Conservation (phyloP, 768 basidiomycete species). For the Leccinum imitatum region DNA sequence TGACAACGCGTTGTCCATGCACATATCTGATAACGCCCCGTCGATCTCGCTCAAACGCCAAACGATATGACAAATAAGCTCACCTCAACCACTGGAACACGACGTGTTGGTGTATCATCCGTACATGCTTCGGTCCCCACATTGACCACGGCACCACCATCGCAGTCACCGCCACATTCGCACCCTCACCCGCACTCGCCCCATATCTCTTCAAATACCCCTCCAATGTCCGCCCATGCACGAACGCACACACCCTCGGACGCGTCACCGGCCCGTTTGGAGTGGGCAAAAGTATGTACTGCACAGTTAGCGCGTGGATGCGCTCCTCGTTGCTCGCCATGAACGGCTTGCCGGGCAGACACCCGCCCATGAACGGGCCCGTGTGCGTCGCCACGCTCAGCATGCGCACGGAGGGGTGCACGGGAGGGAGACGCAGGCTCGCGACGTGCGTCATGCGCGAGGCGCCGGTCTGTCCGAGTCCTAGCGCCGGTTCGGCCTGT, state of each 20-base stretch:
- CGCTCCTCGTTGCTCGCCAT: constrained; percentile 26
- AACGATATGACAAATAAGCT: neutral
- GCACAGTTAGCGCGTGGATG: constrained; percentile 23
- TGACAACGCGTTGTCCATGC: constrained; percentile 41
- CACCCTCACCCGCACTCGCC: neutral
- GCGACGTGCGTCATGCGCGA: constrained; percentile 21
- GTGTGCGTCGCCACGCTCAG: constrained; percentile 32
- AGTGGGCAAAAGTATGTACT: constrained; percentile 16
- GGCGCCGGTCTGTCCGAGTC: neutral
- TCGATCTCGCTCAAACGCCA: neutral
- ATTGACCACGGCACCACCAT: constrained; percentile 33
- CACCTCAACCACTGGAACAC: constrained; percentile 42
- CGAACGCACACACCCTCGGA: constrained; percentile 26
- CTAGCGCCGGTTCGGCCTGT: neutral
- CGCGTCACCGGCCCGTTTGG: constrained; percentile 6
- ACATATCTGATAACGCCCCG: constrained; percentile 33
- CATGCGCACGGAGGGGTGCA: constrained; percentile 11
- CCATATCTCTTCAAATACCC: constrained; percentile 9
- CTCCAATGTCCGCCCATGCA: constrained; percentile 35
- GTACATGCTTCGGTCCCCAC: constrained; percentile 40
- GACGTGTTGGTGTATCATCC: constrained; percentile 30
- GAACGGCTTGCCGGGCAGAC: constrained; percentile 26
- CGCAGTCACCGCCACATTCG: neutral
- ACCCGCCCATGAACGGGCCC: constrained; percentile 31
- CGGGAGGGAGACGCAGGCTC: constrained; percentile 14